Percentiles rank a stretch among this genome's conserved stretches.
phyloP scores from a whole-genome alignment of 2,329 filamentous ascomycete genomes.

The Reticulascus tulasneorum region DNA sequence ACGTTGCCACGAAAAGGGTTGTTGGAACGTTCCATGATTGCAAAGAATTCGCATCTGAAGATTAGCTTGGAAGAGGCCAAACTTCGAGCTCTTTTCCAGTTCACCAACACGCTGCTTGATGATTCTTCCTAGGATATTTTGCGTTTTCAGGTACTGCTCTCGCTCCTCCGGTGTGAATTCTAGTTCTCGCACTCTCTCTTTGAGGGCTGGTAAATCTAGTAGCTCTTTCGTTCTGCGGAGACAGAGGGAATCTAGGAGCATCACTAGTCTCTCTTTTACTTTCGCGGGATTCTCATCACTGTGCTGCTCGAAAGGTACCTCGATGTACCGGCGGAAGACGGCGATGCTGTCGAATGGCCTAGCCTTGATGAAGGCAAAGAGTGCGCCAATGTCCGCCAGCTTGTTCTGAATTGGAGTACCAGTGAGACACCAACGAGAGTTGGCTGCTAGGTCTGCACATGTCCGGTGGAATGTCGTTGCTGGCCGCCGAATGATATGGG shows the following conservation, averaged over 20 bases:
- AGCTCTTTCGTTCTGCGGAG: slow-evolving; percentile 38
- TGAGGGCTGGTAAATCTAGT: slow-evolving; percentile 28
- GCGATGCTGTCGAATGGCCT: slow-evolving; percentile 35
- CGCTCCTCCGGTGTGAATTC: slow-evolving; percentile 22
- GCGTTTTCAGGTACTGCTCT: slow-evolving; percentile 32
- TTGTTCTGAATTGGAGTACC: slow-evolving; percentile 53
- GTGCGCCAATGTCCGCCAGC: slow-evolving; percentile 46
- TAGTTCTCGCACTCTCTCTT: slow-evolving; percentile 20
- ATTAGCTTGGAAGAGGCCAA: slow-evolving; percentile 41
- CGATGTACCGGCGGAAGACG: slow-evolving; percentile 40
- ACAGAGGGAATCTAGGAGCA: slow-evolving; percentile 33
- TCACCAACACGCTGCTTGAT: slow-evolving; percentile 32
- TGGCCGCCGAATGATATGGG: slow-evolving; percentile 42
- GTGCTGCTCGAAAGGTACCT: slow-evolving; percentile 29
- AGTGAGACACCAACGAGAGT: slow-evolving; percentile 48
- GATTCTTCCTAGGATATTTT: slow-evolving; percentile 30
- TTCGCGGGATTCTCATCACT: slow-evolving; percentile 7
- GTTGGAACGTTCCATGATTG: slow-evolving; percentile 47
- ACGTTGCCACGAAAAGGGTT: slow-evolving; percentile 37
- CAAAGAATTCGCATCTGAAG: slow-evolving; percentile 44
- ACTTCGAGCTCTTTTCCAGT: slow-evolving; percentile 28
- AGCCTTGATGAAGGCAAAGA: slow-evolving; percentile 44
- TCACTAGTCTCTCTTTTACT: slow-evolving; percentile 24
- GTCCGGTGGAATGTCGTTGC: slow-evolving; percentile 40
- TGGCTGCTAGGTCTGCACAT: slow-evolving; percentile 35